Conservation (phyloP, 202 grass and related monocot genomes). For the Dendrocalamus latiflorus region DNA sequence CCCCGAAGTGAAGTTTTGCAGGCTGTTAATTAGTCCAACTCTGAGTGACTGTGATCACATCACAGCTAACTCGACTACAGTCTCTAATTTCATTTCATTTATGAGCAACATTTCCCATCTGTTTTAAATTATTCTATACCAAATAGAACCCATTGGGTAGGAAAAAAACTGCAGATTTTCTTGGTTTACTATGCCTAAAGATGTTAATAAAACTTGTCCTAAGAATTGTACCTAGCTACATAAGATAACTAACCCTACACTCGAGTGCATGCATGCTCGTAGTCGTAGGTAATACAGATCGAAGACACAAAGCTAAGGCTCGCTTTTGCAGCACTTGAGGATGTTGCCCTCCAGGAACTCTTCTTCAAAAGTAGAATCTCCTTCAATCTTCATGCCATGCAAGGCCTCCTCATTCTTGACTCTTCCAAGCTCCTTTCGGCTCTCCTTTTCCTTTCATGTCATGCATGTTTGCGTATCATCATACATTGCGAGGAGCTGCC, state of each 20-base stretch:
- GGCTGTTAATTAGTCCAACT: slow-evolving; percentile 24
- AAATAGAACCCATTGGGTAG: background rate
- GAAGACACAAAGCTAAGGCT: background rate
- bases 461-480: slow-evolving; percentile 18
- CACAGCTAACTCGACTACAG: slow-evolving; percentile 7
- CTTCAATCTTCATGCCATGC: slow-evolving; percentile 10
- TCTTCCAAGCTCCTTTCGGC: slow-evolving; percentile 15
- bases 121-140: background rate
- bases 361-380: slow-evolving; percentile 22
- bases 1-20: slow-evolving; percentile 30
- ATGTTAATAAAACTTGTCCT: background rate
- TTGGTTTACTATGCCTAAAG: background rate
- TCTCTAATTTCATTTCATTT: background rate
- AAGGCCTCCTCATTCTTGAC: background rate
- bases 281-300: background rate
- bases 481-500: background rate
- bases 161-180: background rate
- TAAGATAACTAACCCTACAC: background rate
- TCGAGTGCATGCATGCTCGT: slow-evolving; percentile 29
- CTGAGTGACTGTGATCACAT: background rate
- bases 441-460: background rate
- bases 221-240: background rate
- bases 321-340: slow-evolving; percentile 17
- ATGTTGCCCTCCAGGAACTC: background rate
- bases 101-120: background rate